Percentiles rank a stretch among this genome's conserved stretches.
These are phyloP conservation scores for Coprinopsis sp. DNA, from an alignment of 768 basidiomycete genomes.

Conservation along the genomic window DNA sequence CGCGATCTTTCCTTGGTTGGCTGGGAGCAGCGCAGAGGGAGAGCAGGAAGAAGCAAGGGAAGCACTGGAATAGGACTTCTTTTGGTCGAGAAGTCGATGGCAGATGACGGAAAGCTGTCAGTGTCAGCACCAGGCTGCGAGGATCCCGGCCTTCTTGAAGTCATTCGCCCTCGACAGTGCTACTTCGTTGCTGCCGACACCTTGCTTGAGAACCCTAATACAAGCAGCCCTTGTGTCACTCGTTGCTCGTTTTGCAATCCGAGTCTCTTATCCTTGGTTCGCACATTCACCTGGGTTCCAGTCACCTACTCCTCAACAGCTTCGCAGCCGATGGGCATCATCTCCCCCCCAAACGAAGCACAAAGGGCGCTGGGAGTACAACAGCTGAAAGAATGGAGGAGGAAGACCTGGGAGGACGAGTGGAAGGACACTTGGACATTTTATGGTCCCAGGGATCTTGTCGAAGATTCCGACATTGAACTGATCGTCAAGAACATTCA, in stretches of 20 bases:
- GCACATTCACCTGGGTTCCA: too few species aligned
- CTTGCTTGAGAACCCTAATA: constrained; percentile 1
- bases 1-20: constrained; percentile 11
- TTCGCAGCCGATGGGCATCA: too few species aligned
- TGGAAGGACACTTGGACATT: constrained; percentile 12
- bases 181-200: too few species aligned
- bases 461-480: constrained; percentile 4
- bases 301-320: too few species aligned
- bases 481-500: constrained; percentile 1
- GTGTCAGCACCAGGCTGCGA: constrained; percentile 4
- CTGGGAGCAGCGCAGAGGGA: constrained; percentile 13
- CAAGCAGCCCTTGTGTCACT: too few species aligned
- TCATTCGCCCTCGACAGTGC: constrained; percentile 4
- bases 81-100: constrained; percentile 13
- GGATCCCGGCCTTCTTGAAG: constrained; percentile 9
- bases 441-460: constrained; percentile 9
- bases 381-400: constrained; percentile 8
- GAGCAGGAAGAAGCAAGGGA: constrained; percentile 7
- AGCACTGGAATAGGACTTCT: constrained; percentile 8
- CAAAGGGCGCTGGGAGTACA: too few species aligned
- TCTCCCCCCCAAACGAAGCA: too few species aligned
- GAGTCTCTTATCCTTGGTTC: too few species aligned
- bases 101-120: constrained; percentile 3
- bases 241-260: too few species aligned
- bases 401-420: constrained; percentile 2